A percentile compares a stretch with the other conserved stretches of the same genome.
These are phyloP conservation scores for Candida dendrica DNA, from an alignment of 805 yeast species.

Conservation along the genomic window DNA sequence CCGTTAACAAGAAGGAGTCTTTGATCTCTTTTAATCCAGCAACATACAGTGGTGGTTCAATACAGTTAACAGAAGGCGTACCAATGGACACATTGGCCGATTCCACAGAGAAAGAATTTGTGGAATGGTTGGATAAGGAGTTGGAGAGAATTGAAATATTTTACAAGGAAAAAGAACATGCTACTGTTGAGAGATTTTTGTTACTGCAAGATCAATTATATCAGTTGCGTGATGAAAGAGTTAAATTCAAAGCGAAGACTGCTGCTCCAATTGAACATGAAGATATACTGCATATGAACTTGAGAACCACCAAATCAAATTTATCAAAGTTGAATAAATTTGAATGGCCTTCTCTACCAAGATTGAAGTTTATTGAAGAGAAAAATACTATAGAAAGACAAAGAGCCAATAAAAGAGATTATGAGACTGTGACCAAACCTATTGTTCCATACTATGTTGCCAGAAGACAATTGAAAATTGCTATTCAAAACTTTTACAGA, in stretches of 20 bases:
- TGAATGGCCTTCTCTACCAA: conserved; percentile 37
- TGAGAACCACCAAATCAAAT: neutral
- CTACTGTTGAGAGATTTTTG: conserved; percentile 50
- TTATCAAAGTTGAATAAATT: conserved; percentile 24
- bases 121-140: conserved; percentile 62
- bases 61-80: conserved; percentile 2
- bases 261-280: neutral
- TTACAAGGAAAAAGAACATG: conserved; percentile 53
- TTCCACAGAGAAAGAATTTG: conserved; percentile 41
- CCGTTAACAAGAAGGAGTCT: neutral
- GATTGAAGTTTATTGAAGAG: conserved; percentile 27
- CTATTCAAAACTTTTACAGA: conserved; percentile 66
- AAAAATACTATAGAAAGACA: conserved; percentile 7
- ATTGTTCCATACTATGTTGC: conserved; percentile 58
- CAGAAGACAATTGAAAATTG: conserved; percentile 58
- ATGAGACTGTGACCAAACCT: conserved; percentile 26
- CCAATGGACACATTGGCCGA: conserved; percentile 18
- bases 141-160: conserved; percentile 53
- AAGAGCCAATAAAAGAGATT: conserved; percentile 43
- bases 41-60: conserved; percentile 15
- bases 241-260: conserved; percentile 13
- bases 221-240: conserved; percentile 50
- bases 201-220: conserved; percentile 63
- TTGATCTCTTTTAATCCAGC: conserved; percentile 1
- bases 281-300: neutral